Percentiles rank a stretch among this genome's conserved stretches.
These are phyloP conservation scores for Claviceps humidiphila DNA, from an alignment of 2,329 filamentous ascomycete genomes.

Conservation along the genomic window DNA sequence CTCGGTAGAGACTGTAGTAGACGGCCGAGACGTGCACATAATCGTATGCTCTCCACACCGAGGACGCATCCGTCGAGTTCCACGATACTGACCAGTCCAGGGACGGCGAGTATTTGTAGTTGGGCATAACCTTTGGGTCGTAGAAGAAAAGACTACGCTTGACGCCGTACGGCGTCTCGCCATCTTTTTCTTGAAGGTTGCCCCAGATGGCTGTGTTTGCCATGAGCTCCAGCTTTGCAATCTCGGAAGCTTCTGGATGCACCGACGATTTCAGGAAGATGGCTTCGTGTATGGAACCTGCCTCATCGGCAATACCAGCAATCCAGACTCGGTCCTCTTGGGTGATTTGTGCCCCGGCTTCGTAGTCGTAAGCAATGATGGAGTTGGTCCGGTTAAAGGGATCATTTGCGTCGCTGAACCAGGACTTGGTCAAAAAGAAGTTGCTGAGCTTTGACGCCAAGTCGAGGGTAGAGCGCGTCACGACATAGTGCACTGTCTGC, in stretches of 20 bases:
- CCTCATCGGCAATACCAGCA: constrained; percentile 46
- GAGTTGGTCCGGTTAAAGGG: constrained; percentile 41
- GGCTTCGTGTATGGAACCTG: constrained; percentile 41
- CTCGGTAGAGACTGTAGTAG: constrained; percentile 46
- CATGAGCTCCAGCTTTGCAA: constrained; percentile 33
- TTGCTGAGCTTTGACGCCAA: constrained; percentile 32
- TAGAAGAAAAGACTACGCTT: constrained; percentile 46
- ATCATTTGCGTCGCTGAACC: constrained; percentile 36
- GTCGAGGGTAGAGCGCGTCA: constrained; percentile 33
- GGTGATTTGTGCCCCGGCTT: constrained; percentile 25
- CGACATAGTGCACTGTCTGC: constrained; percentile 43
- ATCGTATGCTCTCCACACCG: constrained; percentile 39
- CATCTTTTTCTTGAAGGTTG: neutral
- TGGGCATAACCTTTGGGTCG: constrained; percentile 27
- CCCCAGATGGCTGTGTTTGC: constrained; percentile 1
- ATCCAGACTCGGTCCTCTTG: constrained; percentile 43
- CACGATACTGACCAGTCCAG: constrained; percentile 38
- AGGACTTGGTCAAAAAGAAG: constrained; percentile 41
- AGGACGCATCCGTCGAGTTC: constrained; percentile 31
- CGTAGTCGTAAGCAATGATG: constrained; percentile 43
- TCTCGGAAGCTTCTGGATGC: constrained; percentile 34
- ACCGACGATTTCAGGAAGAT: constrained; percentile 40
- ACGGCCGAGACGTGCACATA: constrained; percentile 43
- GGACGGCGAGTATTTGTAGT: constrained; percentile 28
- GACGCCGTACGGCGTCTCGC: constrained; percentile 20